These are phyloP conservation scores for Boechera retrofracta DNA, from an alignment of 345 rosid species.

Conservation along the genomic window DNA sequence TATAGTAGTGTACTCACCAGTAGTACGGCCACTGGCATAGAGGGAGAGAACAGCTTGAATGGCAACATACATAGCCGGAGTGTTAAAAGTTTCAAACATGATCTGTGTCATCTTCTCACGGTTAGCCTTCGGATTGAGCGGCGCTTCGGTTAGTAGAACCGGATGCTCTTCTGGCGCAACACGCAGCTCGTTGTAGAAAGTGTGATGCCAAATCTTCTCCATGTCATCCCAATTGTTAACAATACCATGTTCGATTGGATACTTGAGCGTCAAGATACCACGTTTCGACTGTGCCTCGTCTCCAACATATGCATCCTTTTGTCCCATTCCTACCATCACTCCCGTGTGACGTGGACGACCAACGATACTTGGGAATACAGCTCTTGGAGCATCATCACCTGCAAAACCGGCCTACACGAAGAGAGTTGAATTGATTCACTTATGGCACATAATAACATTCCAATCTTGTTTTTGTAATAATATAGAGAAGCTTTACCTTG, in stretches of 20 bases:
- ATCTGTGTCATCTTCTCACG: constrained; percentile 75
- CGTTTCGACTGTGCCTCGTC: constrained; percentile 80
- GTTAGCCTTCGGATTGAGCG: constrained; percentile 70
- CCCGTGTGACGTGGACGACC: constrained; percentile 75
- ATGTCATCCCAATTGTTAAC: constrained; percentile 76
- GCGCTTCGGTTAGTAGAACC: constrained; percentile 71
- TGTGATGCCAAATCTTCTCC: constrained; percentile 77
- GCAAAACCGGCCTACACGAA: constrained; percentile 66
- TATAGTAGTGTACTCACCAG: constrained; percentile 49
- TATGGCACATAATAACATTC: constrained; percentile 7
- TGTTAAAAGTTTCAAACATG: constrained; percentile 68
- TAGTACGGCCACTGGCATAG: constrained; percentile 78
- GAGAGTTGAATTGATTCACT: background rate
- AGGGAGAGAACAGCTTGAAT: constrained; percentile 76
- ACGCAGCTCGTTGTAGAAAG: constrained; percentile 65
- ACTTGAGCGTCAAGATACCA: constrained; percentile 68
- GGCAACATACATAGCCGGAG: constrained; percentile 72
- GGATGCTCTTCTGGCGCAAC: constrained; percentile 76
- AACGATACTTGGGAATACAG: constrained; percentile 73
- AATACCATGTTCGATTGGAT: constrained; percentile 73
- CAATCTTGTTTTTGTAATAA: background rate
- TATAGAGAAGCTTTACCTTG: constrained; percentile 46
- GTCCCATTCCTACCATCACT: constrained; percentile 78
- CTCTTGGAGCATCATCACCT: constrained; percentile 80
- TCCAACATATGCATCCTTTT: constrained; percentile 67